Evolutionary conservation across 1,284 basidiomycete genomes (phyloP).

Genomic region (Inonotus obliquus): DNA sequence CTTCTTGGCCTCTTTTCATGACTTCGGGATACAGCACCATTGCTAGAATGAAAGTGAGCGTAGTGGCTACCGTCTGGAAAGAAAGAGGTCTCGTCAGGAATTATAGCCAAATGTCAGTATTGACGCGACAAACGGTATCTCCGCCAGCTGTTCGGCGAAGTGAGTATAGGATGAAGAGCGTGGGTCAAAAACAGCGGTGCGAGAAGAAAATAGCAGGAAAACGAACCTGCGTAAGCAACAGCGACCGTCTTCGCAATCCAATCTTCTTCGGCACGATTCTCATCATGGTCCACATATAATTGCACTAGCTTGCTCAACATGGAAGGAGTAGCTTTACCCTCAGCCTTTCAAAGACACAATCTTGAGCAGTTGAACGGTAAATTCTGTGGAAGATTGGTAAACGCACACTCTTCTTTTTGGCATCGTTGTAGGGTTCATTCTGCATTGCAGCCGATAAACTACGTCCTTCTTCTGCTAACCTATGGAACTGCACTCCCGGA

Average conservation of each 20-base stretch:
- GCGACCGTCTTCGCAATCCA: not conserved
- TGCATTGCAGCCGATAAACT: constrained; percentile 4
- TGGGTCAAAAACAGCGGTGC: not conserved
- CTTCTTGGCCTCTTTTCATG: not conserved
- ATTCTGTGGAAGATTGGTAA: not conserved
- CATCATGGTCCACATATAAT: constrained; percentile 1
- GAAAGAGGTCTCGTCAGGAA: not conserved
- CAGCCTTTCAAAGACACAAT: not conserved
- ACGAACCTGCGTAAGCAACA: not conserved
- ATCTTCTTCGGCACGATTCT: not conserved
- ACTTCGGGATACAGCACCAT: constrained; percentile 1
- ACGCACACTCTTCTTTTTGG: constrained; percentile 10
- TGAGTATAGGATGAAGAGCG: not conserved
- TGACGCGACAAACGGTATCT: not conserved
- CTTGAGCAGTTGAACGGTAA: not conserved
- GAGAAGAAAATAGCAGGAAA: not conserved
- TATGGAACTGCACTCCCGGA: constrained; percentile 30
- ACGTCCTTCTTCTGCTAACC: constrained; percentile 49
- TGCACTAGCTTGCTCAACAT: constrained; percentile 13
- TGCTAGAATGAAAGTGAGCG: not conserved
- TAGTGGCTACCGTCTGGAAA: not conserved
- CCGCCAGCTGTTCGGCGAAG: not conserved
- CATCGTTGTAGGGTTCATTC: constrained; percentile 4
- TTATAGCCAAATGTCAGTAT: not conserved
- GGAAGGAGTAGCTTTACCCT: constrained; percentile 7